Evolutionary conservation across 2,329 filamentous ascomycete genomes (phyloP).

Genomic region (Thelonectria blattea): DNA sequence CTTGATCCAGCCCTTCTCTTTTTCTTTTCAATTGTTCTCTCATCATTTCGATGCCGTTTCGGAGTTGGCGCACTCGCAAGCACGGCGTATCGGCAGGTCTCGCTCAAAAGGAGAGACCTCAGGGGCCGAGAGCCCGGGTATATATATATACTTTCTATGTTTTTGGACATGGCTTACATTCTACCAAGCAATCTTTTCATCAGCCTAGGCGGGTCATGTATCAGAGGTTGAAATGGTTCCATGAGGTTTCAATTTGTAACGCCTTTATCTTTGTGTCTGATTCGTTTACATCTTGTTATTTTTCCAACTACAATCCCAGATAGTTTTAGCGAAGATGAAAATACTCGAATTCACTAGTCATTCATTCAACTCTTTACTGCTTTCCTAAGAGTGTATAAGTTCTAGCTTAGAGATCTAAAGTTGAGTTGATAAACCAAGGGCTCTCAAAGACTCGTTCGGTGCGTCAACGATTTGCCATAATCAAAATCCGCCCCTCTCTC

Average conservation of each 20-base stretch:
- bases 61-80: constrained; percentile 5
- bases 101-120: constrained; percentile 7
- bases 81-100: constrained; percentile 27
- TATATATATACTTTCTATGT: background rate
- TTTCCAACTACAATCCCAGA: background rate
- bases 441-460: constrained; percentile 9
- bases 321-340: too few relatives aligned
- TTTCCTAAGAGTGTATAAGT: background rate
- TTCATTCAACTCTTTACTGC: too few relatives aligned
- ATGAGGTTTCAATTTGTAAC: background rate
- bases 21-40: background rate
- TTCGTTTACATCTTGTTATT: background rate
- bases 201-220: background rate
- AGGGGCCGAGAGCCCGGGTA: background rate
- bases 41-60: background rate
- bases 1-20: background rate
- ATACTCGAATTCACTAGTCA: too few relatives aligned
- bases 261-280: background rate
- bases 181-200: background rate
- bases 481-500: constrained; percentile 5
- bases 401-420: background rate
- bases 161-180: background rate
- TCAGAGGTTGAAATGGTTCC: background rate
- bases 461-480: constrained; percentile 3
- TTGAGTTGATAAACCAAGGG: background rate